Evolutionary conservation across 495 filamentous ascomycete genomes (phyloP).

Genomic region (Penicillium nucicola): DNA sequence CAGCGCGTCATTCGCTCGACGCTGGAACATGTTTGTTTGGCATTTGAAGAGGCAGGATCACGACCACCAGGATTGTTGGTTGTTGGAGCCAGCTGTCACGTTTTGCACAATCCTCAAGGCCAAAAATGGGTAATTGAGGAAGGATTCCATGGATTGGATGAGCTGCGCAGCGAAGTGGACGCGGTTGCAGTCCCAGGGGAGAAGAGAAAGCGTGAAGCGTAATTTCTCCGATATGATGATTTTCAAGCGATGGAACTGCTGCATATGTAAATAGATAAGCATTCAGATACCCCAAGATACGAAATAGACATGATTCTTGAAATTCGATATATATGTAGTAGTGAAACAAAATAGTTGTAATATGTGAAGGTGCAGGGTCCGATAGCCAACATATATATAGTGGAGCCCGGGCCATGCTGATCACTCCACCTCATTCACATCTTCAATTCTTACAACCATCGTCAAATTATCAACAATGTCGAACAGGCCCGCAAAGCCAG

Average conservation of each 20-base stretch:
- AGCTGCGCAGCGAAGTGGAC: conserved; percentile 27
- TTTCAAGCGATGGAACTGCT: conserved; percentile 7
- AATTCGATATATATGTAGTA: background rate
- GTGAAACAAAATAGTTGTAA: background rate
- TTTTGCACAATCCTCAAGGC: conserved; percentile 53
- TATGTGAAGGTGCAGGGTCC: background rate
- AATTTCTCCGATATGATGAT: background rate
- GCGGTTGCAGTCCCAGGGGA: conserved; percentile 3
- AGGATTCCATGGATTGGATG: conserved; percentile 68
- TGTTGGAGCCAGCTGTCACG: conserved; percentile 81
- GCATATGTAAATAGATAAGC: conserved; percentile 21
- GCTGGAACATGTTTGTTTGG: conserved; percentile 69
- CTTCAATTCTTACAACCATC: conserved; percentile 4
- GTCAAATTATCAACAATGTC: conserved; percentile 25
- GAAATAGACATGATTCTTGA: conserved; percentile 3
- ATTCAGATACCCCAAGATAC: conserved; percentile 19
- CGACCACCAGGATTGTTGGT: conserved; percentile 88
- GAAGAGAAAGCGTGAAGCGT: conserved; percentile 6
- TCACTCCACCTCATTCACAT: conserved; percentile 8
- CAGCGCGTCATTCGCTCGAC: conserved; percentile 90
- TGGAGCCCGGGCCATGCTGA: conserved; percentile 6
- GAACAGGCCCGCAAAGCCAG: conserved; percentile 14
- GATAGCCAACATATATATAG: background rate
- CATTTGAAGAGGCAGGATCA: conserved; percentile 86
- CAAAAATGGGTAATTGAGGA: conserved; percentile 86